Conservation (phyloP, 148 eudicot species). For the Polygonum aviculare region DNA sequence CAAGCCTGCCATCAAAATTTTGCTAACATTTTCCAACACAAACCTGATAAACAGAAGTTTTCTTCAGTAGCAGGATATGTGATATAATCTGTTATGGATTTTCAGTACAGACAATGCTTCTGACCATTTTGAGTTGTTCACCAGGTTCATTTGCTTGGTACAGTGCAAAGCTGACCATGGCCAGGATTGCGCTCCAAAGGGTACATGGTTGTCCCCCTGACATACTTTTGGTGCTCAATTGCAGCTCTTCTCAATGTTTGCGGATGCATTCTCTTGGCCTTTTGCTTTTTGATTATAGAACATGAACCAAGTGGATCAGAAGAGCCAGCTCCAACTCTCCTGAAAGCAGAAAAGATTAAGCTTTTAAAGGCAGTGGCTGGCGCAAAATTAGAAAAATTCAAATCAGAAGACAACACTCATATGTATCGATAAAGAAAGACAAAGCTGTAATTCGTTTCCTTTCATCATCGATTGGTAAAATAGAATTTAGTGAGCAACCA, state of each 20-base stretch:
- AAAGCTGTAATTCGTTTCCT: neutral
- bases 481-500: neutral
- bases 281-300: slow-evolving; percentile 51
- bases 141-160: slow-evolving; percentile 29
- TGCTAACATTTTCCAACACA: neutral
- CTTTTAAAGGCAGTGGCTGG: neutral
- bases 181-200: slow-evolving; percentile 80
- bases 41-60: neutral
- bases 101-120: neutral
- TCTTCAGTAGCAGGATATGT: neutral
- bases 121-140: neutral
- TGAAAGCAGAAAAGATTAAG: slow-evolving; percentile 15
- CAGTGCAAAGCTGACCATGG: slow-evolving; percentile 73
- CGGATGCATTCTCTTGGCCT: slow-evolving; percentile 22
- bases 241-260: slow-evolving; percentile 46
- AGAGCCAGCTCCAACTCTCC: slow-evolving; percentile 92
- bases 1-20: neutral
- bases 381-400: neutral
- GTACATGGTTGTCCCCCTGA: slow-evolving; percentile 64
- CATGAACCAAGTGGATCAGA: slow-evolving; percentile 54
- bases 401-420: neutral
- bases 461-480: neutral
- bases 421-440: neutral
- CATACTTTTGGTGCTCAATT: slow-evolving; percentile 58
- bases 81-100: neutral